Evolutionary conservation across 345 rosid genomes (phyloP), one percentile per base, ranked within the genome.

Genomic region (Lepidium didymum): DNA sequence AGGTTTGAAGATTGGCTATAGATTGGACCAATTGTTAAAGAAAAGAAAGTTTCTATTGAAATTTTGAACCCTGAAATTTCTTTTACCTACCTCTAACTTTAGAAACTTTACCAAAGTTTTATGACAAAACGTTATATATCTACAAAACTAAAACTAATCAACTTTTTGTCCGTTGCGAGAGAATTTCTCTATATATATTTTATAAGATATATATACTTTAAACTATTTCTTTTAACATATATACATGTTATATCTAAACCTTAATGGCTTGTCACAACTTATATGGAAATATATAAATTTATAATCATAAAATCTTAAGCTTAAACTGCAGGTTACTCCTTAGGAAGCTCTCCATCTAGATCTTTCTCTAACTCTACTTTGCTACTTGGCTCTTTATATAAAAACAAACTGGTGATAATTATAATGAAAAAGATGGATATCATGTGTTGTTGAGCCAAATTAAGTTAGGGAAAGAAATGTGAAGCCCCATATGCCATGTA

Each of bases 401-500:
- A n/a, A n/a, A n/a, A n/a, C n/a, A n/a, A n/a, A n/a, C n/a, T n/a
- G n/a, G n/a, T n/a, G n/a, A n/a, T n/a, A n/a, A n/a, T 27, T 49
- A 49, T 31, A 46, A 55, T 16, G 14, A 10, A 56, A 34, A 36
- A 36, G 43, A 56, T 34, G 2, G 61, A 56, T n/a, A n/a, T n/a
- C n/a, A n/a, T 56, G 25, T 56, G 43, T 56, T 35, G 11, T 3
- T 56, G 43, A 6, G 11, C 27, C 2, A 36, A 36, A 56, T 3
- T 56, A 56, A 56, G 33, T 11, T 36, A 37, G 0, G 3, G 38
- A 56, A 19, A 56, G 0, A 35, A 10, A 16, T 49, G 58, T 21
- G 61, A 5, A 50, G 61, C 43, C 67, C 59, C 61, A 69, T 60
- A 59, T 68, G 67, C 45, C 66, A 50, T 44, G 41, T n/a, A 27